A percentile compares a stretch with the other conserved stretches of the same genome.
These are phyloP conservation scores for Trichoderma sp. DNA, from an alignment of 2,329 filamentous ascomycete species.

Conservation along the genomic window DNA sequence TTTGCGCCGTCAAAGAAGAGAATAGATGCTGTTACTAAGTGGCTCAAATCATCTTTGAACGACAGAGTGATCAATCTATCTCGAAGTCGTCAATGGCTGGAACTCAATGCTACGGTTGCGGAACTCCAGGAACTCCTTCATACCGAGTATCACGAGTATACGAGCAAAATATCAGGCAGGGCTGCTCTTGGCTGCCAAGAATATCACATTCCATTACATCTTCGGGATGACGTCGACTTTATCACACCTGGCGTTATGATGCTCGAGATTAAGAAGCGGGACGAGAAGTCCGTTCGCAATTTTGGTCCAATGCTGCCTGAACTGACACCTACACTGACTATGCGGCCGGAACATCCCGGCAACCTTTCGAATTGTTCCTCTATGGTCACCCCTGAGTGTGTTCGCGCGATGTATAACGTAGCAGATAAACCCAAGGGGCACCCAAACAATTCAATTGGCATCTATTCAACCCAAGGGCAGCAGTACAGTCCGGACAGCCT, in stretches of 20 bases:
- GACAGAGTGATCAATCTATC: conserved; percentile 47
- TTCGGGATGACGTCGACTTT: conserved; percentile 39
- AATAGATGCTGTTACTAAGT: conserved; percentile 49
- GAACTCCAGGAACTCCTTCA: conserved; percentile 50
- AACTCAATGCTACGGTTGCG: conserved; percentile 12
- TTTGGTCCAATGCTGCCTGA: background rate
- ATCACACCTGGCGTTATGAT: conserved; percentile 37
- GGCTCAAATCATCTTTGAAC: conserved; percentile 53
- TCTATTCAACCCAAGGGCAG: conserved; percentile 49
- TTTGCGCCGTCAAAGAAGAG: conserved; percentile 44
- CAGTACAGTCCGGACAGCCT: conserved; percentile 49
- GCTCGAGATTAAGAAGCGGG: background rate
- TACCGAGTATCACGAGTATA: conserved; percentile 49
- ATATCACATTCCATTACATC: conserved; percentile 39
- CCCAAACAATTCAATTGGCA: conserved; percentile 44
- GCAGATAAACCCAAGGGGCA: conserved; percentile 27
- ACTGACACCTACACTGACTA: background rate
- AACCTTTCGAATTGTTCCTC: background rate
- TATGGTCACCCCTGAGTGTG: conserved; percentile 56
- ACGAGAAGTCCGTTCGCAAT: background rate
- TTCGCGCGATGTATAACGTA: conserved; percentile 43
- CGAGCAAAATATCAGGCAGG: conserved; percentile 24
- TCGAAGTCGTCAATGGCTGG: conserved; percentile 44
- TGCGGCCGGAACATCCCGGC: background rate
- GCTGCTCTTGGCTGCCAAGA: conserved; percentile 34